Evolutionary conservation across 768 basidiomycete species (phyloP).

Genomic region (Amylocystis lapponica): DNA sequence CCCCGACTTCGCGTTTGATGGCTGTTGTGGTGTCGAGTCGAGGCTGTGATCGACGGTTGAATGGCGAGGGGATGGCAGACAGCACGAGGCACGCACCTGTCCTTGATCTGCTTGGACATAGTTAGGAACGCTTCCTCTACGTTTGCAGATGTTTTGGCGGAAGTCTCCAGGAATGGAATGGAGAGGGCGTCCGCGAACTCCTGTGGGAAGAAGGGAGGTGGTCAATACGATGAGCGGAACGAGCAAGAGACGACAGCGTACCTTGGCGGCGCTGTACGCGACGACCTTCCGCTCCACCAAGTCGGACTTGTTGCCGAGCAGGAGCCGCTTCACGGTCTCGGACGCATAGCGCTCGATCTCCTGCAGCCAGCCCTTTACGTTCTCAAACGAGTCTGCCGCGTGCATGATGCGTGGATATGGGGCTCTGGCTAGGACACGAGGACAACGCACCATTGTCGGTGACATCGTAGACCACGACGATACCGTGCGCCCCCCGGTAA

Average conservation of each 20-base stretch:
- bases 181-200: slow-evolving; percentile 92
- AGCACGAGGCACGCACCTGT: slow-evolving; percentile 49
- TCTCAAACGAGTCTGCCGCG: slow-evolving; percentile 79
- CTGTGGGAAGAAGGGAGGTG: slow-evolving; percentile 28
- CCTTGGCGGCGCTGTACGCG: slow-evolving; percentile 85
- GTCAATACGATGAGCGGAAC: neutral
- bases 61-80: neutral
- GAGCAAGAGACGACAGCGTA: slow-evolving; percentile 22
- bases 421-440: neutral
- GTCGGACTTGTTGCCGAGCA: slow-evolving; percentile 99
- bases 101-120: slow-evolving; percentile 94
- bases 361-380: slow-evolving; percentile 93
- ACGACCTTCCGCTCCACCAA: slow-evolving; percentile 96
- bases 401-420: neutral
- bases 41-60: slow-evolving; percentile 4
- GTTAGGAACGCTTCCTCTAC: slow-evolving; percentile 99
- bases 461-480: slow-evolving; percentile 98
- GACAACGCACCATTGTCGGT: slow-evolving; percentile 71
- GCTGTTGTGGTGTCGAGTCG: slow-evolving; percentile 9
- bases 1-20: slow-evolving; percentile 7
- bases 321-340: slow-evolving; percentile 96
- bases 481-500: slow-evolving; percentile 98
- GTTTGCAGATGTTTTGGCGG: slow-evolving; percentile 95
- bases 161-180: slow-evolving; percentile 95
- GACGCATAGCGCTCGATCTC: slow-evolving; percentile 96